These are phyloP conservation scores for Phytopythium delawarense DNA, from an alignment of 352 stramenopile species.

Conservation along the genomic window DNA sequence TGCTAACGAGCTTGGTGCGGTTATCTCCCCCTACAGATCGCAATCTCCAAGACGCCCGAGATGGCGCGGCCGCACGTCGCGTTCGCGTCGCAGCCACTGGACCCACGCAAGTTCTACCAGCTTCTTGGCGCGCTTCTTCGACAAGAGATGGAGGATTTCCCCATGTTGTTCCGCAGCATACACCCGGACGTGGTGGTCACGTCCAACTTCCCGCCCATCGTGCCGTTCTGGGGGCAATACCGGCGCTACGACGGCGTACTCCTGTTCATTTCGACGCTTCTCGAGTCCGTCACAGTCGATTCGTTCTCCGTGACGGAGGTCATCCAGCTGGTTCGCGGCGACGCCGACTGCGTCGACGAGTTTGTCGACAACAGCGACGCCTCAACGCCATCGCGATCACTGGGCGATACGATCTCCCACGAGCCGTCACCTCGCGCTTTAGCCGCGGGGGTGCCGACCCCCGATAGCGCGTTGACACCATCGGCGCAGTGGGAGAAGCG, in stretches of 20 bases:
- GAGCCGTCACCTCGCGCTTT: conserved; percentile 26
- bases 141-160: conserved; percentile 72
- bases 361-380: conserved; percentile 26
- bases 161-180: conserved; percentile 71
- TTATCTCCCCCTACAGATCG: conserved; percentile 22
- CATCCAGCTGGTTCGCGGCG: conserved; percentile 63
- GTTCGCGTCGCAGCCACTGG: conserved; percentile 69
- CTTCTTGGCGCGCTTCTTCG: conserved; percentile 57
- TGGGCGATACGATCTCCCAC: conserved; percentile 21
- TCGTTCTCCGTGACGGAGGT: conserved; percentile 72
- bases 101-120: conserved; percentile 69
- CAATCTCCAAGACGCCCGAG: conserved; percentile 49
- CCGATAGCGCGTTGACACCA: conserved; percentile 35
- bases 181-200: conserved; percentile 76
- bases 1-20: neutral
- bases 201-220: conserved; percentile 82
- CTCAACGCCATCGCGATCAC: conserved; percentile 21
- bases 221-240: conserved; percentile 85
- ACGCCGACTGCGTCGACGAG: conserved; percentile 61
- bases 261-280: conserved; percentile 76
- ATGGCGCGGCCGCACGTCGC: conserved; percentile 43
- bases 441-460: conserved; percentile 14
- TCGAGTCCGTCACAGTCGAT: conserved; percentile 73
- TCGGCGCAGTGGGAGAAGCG: conserved; percentile 65
- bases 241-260: conserved; percentile 75